These are phyloP conservation scores for Thalassiosira profunda DNA, from an alignment of 108 stramenopile genomes.

Conservation along the genomic window DNA sequence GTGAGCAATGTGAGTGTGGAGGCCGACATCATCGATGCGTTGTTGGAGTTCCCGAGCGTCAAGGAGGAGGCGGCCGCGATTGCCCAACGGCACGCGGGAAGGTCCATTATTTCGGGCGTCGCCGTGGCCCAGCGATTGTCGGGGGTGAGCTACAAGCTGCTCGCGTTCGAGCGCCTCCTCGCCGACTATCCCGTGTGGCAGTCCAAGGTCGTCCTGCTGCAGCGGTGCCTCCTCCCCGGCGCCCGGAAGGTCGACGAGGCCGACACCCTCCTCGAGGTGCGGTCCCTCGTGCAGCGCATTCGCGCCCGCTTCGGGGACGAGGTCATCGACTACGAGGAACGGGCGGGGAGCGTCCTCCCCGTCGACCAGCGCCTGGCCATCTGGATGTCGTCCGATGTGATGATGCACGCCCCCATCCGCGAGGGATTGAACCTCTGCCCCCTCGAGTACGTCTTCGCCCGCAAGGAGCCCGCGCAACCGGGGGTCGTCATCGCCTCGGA, in stretches of 20 bases:
- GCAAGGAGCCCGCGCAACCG: constrained; percentile 71
- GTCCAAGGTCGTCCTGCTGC: constrained; percentile 93
- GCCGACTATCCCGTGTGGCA: constrained; percentile 94
- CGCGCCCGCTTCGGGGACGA: constrained; percentile 76
- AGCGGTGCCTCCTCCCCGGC: constrained; percentile 87
- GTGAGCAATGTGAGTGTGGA: constrained; percentile 99
- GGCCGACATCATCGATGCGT: constrained; percentile 77
- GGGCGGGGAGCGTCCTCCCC: constrained; percentile 69
- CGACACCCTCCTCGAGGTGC: constrained; percentile 76
- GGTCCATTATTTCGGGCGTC: constrained; percentile 89
- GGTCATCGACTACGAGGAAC: constrained; percentile 94
- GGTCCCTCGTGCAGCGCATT: constrained; percentile 82
- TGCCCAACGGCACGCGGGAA: constrained; percentile 71
- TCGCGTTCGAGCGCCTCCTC: constrained; percentile 96
- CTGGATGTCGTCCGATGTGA: constrained; percentile 87
- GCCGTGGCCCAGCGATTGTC: constrained; percentile 95
- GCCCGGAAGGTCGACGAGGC: constrained; percentile 90
- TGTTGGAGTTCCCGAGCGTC: constrained; percentile 71
- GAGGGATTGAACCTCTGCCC: constrained; percentile 98
- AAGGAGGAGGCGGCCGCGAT: constrained; percentile 54
- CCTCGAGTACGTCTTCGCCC: constrained; percentile 95
- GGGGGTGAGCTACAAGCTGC: constrained; percentile 94
- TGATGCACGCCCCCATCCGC: constrained; percentile 92
- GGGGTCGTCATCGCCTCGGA: constrained; percentile 98
- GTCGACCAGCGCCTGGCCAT: constrained; percentile 91